phyloP scores from a whole-genome alignment of 148 eudicot genomes.

The Fagopyrum esculentum region DNA sequence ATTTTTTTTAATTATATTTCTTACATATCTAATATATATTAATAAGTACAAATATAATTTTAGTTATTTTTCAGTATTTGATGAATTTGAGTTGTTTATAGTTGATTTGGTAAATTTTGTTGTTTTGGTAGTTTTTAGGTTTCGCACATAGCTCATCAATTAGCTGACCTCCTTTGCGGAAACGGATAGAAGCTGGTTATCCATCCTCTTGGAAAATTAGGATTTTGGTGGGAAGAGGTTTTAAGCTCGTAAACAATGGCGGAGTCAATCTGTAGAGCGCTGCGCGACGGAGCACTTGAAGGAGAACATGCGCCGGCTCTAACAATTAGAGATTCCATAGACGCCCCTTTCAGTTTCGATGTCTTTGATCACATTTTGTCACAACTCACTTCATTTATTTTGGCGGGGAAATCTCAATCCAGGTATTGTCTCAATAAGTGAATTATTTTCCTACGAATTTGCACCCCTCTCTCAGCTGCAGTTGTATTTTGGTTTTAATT shows the following conservation, averaged over 20 bases:
- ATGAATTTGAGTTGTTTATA: too few species aligned
- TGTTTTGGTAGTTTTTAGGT: too few species aligned
- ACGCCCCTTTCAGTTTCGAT: slow-evolving; percentile 41
- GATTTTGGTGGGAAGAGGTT: slow-evolving; percentile 20
- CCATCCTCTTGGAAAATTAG: slow-evolving; percentile 16
- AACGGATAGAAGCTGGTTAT: too few species aligned
- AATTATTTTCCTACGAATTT: not conserved
- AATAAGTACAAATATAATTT: too few species aligned
- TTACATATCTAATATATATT: too few species aligned
- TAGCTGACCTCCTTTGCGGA: too few species aligned
- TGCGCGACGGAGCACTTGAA: slow-evolving; percentile 71
- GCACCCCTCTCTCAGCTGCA: not conserved
- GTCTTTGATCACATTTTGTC: slow-evolving; percentile 68
- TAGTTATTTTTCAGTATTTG: too few species aligned
- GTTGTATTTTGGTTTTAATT: not conserved
- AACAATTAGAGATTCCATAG: slow-evolving; percentile 53
- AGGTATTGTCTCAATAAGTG: slow-evolving; percentile 22
- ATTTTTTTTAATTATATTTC: too few species aligned
- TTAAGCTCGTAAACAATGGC: slow-evolving; percentile 40
- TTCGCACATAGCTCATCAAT: too few species aligned
- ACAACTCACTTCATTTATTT: slow-evolving; percentile 54
- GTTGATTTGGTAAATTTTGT: too few species aligned
- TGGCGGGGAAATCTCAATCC: slow-evolving; percentile 66
- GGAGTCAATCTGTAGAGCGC: slow-evolving; percentile 63
- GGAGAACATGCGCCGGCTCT: slow-evolving; percentile 86